These are phyloP conservation scores for Metschnikowia shivogae DNA, from an alignment of 805 yeast species.

Conservation along the genomic window DNA sequence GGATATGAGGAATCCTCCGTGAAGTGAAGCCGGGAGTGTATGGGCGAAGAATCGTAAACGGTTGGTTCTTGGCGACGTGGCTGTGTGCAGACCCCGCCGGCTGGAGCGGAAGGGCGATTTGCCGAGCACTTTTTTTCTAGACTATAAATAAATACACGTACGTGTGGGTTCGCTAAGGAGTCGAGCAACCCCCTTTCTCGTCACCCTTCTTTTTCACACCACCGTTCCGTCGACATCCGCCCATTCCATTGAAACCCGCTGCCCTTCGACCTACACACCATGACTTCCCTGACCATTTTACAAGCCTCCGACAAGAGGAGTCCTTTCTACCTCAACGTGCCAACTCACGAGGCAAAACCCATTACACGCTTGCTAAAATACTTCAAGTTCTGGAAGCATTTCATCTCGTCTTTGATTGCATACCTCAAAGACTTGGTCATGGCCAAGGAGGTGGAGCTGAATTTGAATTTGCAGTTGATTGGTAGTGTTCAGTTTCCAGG, in stretches of 20 bases:
- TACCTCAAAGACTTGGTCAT: slow-evolving; percentile 42
- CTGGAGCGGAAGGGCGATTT: background rate
- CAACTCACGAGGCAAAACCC: slow-evolving; percentile 35
- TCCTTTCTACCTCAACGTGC: slow-evolving; percentile 39
- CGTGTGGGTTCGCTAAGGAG: background rate
- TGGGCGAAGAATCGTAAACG: no score
- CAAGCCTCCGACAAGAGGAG: slow-evolving; percentile 32
- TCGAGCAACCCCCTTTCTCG: background rate
- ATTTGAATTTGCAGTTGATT: slow-evolving; percentile 35
- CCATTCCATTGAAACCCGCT: background rate
- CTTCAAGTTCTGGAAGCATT: slow-evolving; percentile 40
- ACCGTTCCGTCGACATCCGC: background rate
- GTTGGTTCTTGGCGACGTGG: no score
- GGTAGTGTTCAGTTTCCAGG: slow-evolving; percentile 39
- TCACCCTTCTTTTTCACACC: background rate
- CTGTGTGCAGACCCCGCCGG: background rate
- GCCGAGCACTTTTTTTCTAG: background rate
- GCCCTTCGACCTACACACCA: background rate
- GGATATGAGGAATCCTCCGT: background rate
- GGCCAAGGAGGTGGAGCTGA: slow-evolving; percentile 41
- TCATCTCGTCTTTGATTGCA: slow-evolving; percentile 33
- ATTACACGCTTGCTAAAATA: slow-evolving; percentile 34
- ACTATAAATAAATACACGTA: slow-evolving; percentile 3
- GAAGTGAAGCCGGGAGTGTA: no score
- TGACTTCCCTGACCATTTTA: slow-evolving; percentile 15